Percentiles rank a stretch among this genome's conserved stretches.
Evolutionary conservation across 2,329 filamentous ascomycete species (phyloP).

Genomic region (Apiospora pterosperma): DNA sequence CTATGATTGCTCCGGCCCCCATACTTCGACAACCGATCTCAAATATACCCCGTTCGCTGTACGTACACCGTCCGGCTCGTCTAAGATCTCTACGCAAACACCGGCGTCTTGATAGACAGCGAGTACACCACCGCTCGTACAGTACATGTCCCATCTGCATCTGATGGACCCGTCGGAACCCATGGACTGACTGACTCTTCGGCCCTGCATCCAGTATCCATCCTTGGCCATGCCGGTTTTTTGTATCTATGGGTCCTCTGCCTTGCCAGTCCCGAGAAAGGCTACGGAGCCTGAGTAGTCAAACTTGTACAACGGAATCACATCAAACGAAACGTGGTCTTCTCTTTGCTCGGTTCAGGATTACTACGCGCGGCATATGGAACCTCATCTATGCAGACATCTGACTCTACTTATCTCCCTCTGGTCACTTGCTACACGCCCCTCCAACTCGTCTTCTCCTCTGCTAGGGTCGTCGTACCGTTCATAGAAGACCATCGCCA

Average conservation of each 20-base stretch:
- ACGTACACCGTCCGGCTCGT: not conserved
- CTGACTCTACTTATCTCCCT: not conserved
- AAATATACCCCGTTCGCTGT: not conserved
- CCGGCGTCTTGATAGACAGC: not conserved
- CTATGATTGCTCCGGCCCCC: not conserved
- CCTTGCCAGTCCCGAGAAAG: not conserved
- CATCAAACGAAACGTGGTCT: not conserved
- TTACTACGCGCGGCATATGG: not conserved
- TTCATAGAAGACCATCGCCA: constrained; percentile 28
- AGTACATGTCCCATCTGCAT: not conserved
- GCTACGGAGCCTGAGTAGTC: not conserved
- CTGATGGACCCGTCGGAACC: not conserved
- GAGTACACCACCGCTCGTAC: not conserved
- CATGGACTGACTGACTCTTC: not conserved
- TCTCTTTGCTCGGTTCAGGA: not conserved
- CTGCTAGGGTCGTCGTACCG: not conserved
- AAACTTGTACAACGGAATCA: not conserved
- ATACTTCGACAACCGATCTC: not conserved
- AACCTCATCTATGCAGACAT: not conserved
- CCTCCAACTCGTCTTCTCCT: not conserved
- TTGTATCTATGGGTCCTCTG: not conserved
- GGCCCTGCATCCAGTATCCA: not conserved
- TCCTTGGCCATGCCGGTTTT: not conserved
- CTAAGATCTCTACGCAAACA: not conserved
- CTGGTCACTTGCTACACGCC: not conserved